Evolutionary conservation across 2,329 filamentous ascomycete species (phyloP).

Genomic region (Rutstroemia sp.): DNA sequence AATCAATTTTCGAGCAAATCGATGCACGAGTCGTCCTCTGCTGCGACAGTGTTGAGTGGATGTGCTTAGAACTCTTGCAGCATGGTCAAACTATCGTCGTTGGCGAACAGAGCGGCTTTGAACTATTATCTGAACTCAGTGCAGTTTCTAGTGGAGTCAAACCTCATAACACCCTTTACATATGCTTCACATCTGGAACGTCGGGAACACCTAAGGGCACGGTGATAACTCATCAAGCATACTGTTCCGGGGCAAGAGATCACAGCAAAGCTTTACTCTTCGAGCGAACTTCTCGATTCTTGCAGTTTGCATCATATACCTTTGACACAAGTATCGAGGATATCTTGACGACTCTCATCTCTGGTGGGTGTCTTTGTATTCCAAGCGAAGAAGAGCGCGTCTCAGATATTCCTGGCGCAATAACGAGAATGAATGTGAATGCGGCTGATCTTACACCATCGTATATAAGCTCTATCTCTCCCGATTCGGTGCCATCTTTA

Average conservation of each 20-base stretch:
- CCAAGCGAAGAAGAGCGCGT: conserved; percentile 17
- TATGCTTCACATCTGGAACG: conserved; percentile 39
- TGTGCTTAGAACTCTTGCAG: background rate
- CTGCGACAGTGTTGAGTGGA: background rate
- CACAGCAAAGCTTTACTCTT: conserved; percentile 23
- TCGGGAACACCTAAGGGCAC: conserved; percentile 36
- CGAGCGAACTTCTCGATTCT: conserved; percentile 10
- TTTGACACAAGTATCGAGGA: conserved; percentile 19
- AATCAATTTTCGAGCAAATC: conserved; percentile 10
- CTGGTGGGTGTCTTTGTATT: conserved; percentile 19
- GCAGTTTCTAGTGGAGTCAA: background rate
- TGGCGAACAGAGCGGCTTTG: background rate
- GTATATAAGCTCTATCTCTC: background rate
- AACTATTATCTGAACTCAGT: background rate
- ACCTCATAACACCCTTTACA: conserved; percentile 29
- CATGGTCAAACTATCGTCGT: background rate
- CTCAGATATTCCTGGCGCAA: conserved; percentile 29
- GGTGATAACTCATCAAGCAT: conserved; percentile 1
- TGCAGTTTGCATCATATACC: conserved; percentile 17
- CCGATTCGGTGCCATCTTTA: conserved; percentile 2
- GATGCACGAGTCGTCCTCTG: conserved; percentile 10
- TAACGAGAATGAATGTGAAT: conserved; percentile 18
- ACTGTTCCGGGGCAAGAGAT: conserved; percentile 18
- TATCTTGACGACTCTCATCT: conserved; percentile 15
- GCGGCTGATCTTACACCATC: conserved; percentile 21